phyloP scores from a whole-genome alignment of 768 basidiomycete genomes.

The Tricholomella constricta region DNA sequence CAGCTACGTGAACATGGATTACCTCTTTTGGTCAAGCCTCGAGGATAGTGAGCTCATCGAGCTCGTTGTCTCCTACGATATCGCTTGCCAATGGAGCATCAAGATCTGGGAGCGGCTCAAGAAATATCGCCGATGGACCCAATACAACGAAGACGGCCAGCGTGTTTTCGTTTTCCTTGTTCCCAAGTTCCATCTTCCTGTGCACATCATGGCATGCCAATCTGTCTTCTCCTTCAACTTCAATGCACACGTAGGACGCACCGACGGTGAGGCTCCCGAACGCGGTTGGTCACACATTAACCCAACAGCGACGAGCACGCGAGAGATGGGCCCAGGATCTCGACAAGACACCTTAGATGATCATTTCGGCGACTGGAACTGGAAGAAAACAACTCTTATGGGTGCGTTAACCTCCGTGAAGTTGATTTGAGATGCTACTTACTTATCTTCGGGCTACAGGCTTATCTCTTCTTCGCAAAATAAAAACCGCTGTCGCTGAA shows the following conservation, averaged over 20 bases:
- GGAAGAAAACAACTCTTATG: too few relatives aligned
- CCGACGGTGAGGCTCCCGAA: too few relatives aligned
- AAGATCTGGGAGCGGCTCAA: too few relatives aligned
- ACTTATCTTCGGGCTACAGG: constrained; percentile 18
- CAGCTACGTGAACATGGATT: constrained; percentile 38
- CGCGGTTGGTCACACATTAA: constrained; percentile 33
- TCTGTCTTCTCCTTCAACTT: constrained; percentile 21
- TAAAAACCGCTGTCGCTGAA: not conserved
- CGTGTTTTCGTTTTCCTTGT: constrained; percentile 21
- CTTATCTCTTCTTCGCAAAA: constrained; percentile 7
- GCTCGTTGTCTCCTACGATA: constrained; percentile 31
- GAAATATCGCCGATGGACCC: too few relatives aligned
- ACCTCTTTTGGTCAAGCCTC: constrained; percentile 25
- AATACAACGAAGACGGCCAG: too few relatives aligned
- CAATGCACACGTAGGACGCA: constrained; percentile 28
- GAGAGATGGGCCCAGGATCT: constrained; percentile 37
- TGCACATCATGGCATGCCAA: too few relatives aligned
- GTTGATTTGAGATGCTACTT: not conserved
- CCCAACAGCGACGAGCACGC: constrained; percentile 24
- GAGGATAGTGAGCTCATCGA: not conserved
- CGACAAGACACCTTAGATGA: constrained; percentile 25
- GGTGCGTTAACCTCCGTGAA: constrained; percentile 6
- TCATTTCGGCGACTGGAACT: too few relatives aligned
- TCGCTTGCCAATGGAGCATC: too few relatives aligned
- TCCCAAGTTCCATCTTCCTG: constrained; percentile 29